Conservation (phyloP, 345 rosid genomes). For the Capsella bursapastoris region DNA sequence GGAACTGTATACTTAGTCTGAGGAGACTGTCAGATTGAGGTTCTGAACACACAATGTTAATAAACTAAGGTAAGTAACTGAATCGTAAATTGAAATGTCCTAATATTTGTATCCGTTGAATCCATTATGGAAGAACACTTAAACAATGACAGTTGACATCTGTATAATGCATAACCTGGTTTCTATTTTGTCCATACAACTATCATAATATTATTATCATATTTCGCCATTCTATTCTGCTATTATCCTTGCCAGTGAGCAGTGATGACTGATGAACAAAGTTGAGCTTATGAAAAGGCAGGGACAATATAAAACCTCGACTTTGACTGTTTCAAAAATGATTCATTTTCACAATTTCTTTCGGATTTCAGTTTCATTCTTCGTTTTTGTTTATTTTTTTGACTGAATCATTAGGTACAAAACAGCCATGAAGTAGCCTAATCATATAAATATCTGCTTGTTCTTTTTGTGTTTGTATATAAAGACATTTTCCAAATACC, state of each 20-base stretch:
- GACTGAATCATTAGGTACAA: neutral
- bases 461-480: neutral
- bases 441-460: neutral
- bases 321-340: neutral
- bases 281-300: neutral
- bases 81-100: neutral
- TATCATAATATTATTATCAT: neutral
- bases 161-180: neutral
- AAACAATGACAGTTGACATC: neutral
- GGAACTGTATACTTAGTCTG: conserved; percentile 1
- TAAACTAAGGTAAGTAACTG: neutral
- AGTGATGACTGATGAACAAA: conserved; percentile 6
- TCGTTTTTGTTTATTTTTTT: neutral
- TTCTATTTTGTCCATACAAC: conserved; percentile 7
- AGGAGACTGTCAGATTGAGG: conserved; percentile 13
- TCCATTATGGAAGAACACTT: conserved; percentile 1
- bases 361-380: neutral
- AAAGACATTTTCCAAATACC: conserved; percentile 11
- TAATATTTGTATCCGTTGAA: neutral
- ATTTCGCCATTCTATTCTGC: neutral
- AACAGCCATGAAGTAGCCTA: neutral
- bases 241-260: neutral
- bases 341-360: neutral
- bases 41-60: conserved; percentile 15
- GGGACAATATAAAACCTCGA: neutral